These are phyloP conservation scores for Ramaria rubella DNA, from an alignment of 768 basidiomycete genomes.

Conservation along the genomic window DNA sequence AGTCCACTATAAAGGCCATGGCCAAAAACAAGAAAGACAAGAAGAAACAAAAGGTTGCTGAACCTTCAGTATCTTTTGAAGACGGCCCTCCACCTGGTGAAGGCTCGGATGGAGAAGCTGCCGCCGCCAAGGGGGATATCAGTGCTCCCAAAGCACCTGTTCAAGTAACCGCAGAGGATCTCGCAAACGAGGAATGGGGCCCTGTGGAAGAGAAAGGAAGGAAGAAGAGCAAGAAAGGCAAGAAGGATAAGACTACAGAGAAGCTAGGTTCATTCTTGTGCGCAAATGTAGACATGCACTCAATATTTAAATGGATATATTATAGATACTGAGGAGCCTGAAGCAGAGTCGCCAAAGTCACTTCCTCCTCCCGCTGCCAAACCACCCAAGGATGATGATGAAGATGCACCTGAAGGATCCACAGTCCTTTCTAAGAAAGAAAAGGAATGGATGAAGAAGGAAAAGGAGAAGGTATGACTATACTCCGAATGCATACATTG, in stretches of 20 bases:
- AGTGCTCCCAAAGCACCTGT: conserved; percentile 34
- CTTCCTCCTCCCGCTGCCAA: conserved; percentile 24
- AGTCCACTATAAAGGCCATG: conserved; percentile 67
- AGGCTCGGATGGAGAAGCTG: conserved; percentile 26
- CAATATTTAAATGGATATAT: background rate
- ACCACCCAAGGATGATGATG: conserved; percentile 37
- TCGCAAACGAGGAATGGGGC: conserved; percentile 70
- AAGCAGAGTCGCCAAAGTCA: conserved; percentile 17
- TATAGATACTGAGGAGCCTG: conserved; percentile 11
- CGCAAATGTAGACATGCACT: conserved; percentile 16
- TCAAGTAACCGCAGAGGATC: conserved; percentile 60
- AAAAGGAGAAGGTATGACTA: conserved; percentile 75
- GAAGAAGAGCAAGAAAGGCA: conserved; percentile 55
- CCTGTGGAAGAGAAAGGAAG: conserved; percentile 40
- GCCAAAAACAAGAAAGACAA: conserved; percentile 45
- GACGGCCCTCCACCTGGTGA: conserved; percentile 22
- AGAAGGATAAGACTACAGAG: conserved; percentile 35
- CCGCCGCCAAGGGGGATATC: conserved; percentile 27
- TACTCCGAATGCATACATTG: background rate
- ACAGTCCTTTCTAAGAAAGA: conserved; percentile 89
- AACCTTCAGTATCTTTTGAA: conserved; percentile 19
- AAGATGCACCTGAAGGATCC: conserved; percentile 44
- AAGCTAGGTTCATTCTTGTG: conserved; percentile 5
- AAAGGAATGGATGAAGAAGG: conserved; percentile 96
- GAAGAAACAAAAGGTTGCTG: conserved; percentile 43